Evolutionary conservation across 2,329 filamentous ascomycete species (phyloP).

Genomic region (Plectosphaerella plurivora): DNA sequence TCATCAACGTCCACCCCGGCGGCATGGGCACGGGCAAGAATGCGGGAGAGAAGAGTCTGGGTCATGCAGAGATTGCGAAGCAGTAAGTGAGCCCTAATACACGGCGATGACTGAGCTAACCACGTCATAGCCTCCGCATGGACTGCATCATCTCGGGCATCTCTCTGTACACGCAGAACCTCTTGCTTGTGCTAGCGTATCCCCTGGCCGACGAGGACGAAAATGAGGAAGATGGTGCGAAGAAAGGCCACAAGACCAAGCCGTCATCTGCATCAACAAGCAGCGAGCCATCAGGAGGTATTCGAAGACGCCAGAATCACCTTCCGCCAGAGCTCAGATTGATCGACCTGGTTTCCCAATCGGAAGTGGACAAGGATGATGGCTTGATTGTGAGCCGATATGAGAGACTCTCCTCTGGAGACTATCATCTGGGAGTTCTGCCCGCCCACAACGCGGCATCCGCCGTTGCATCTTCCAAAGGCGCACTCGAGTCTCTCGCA

Average conservation of each 20-base stretch:
- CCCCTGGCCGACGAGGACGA: slow-evolving; percentile 70
- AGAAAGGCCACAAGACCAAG: slow-evolving; percentile 34
- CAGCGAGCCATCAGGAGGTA: slow-evolving; percentile 60
- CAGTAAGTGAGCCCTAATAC: slow-evolving; percentile 58
- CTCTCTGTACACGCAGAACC: slow-evolving; percentile 88
- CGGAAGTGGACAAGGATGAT: slow-evolving; percentile 86
- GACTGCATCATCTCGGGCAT: slow-evolving; percentile 98
- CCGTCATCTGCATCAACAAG: slow-evolving; percentile 42
- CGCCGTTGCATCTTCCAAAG: slow-evolving; percentile 59
- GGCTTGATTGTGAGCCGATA: slow-evolving; percentile 81
- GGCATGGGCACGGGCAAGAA: slow-evolving; percentile 62
- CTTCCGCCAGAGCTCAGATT: slow-evolving; percentile 84
- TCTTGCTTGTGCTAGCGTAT: slow-evolving; percentile 89
- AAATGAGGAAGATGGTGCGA: slow-evolving; percentile 30
- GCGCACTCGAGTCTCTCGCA: slow-evolving; percentile 73
- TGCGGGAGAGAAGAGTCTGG: slow-evolving; percentile 66
- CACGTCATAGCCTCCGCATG: slow-evolving; percentile 66
- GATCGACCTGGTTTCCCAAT: slow-evolving; percentile 82
- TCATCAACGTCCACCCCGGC: slow-evolving; percentile 83
- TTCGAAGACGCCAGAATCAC: slow-evolving; percentile 70
- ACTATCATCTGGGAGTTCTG: slow-evolving; percentile 85
- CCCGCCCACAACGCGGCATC: slow-evolving; percentile 67
- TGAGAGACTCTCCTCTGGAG: slow-evolving; percentile 78
- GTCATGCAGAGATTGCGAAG: slow-evolving; percentile 84
- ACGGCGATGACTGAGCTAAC: slow-evolving; percentile 18